These are phyloP conservation scores for Butyriboletus loyo DNA, from an alignment of 768 basidiomycete species.

Conservation along the genomic window DNA sequence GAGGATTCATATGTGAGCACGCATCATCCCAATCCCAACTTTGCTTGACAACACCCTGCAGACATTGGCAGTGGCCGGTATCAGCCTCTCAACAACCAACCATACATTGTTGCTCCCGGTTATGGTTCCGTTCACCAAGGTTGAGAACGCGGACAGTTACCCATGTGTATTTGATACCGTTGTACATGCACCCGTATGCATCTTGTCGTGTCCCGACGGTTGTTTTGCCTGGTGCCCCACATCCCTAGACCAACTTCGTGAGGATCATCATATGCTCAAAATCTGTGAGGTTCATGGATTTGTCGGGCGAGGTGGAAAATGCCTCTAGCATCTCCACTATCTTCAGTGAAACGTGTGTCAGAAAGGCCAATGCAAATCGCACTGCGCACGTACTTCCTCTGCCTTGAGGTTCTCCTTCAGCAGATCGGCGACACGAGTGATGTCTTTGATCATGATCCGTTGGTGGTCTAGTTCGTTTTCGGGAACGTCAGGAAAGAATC, in stretches of 20 bases:
- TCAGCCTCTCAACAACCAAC: constrained; percentile 24
- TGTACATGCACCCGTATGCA: constrained; percentile 5
- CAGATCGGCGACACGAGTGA: constrained; percentile 55
- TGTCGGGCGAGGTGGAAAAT: constrained; percentile 69
- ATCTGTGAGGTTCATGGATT: constrained; percentile 62
- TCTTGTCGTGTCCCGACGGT: background rate
- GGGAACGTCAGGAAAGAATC: constrained; percentile 66
- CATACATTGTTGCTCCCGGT: constrained; percentile 25
- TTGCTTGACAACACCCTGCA: constrained; percentile 11
- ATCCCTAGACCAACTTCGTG: constrained; percentile 36
- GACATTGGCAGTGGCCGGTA: constrained; percentile 40
- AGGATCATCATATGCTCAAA: constrained; percentile 75
- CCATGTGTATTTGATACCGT: background rate
- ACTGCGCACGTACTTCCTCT: constrained; percentile 56
- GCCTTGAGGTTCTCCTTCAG: constrained; percentile 70
- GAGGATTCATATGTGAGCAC: constrained; percentile 72
- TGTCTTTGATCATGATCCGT: constrained; percentile 63
- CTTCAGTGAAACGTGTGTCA: constrained; percentile 40
- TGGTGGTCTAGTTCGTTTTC: constrained; percentile 47
- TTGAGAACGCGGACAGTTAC: background rate
- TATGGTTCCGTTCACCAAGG: constrained; percentile 34
- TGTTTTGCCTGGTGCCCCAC: background rate
- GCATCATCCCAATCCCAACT: background rate
- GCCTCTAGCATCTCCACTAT: constrained; percentile 77
- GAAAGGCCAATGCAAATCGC: background rate